Evolutionary conservation across 1,284 basidiomycete genomes (phyloP), one percentile per base, ranked within the genome.

Genomic region (Moesziomyces globuligerus): DNA sequence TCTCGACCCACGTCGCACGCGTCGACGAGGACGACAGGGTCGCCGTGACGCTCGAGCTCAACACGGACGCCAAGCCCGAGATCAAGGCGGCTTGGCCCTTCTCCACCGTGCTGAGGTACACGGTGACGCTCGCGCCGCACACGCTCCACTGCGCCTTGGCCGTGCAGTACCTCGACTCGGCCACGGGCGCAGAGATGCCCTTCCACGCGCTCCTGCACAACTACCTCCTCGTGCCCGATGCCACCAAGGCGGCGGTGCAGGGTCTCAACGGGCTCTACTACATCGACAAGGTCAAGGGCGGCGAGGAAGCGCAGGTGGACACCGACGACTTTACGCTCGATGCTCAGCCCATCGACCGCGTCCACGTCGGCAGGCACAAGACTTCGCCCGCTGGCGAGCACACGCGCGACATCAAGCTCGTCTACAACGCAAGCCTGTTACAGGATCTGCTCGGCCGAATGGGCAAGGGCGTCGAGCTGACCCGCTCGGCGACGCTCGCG

Each of bases 201-300:
- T 83, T 84, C 80, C 83, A 84, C 47, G 80, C 83, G 2, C 74
- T 84, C 20, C 72, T 84, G 21, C 83, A 84, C 76, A 80, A 82
- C 41, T 79, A 77, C 54, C 43, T 77, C 13, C 55, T 55, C 13
- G 69, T 84, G 5, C 83, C 83, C 8, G 64, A 74, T 36, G 50
- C 70, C n/a, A 62, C 72, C 42, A 70, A 61, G 37, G 58, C 74
- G 0, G 48, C 54, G 9, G 47, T 76, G 1, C 46, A 57, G 17
- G 78, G 76, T 8, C 69, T 78, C 23, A 50, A 66, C 9, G 74
- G 66, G 6, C 47, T 59, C 8, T 36, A 26, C 25, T 79, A 75
- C 52, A 52, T 65, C 29, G 77, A 79, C 58, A 79, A 78, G 56
- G 55, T 71, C 4, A 39, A 41, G 21, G 52, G 50, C 26, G 60